Base-by-base conservation (phyloP, 176 grass and related monocot genomes). In the Elymus sibiricus region DNA sequence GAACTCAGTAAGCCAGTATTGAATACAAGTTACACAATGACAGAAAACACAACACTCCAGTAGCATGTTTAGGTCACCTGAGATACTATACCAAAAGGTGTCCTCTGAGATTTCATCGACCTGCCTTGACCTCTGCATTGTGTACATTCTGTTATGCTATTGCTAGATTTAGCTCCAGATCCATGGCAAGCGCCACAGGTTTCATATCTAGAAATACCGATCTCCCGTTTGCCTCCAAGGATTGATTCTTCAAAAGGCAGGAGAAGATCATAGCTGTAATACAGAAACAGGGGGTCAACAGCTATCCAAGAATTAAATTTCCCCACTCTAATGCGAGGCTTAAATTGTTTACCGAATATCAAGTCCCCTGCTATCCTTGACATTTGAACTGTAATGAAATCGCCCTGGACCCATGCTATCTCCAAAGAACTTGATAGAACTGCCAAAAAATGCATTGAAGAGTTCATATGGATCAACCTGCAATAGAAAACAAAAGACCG, bases 231-330 rank as follows among this genome's bases (percentile, higher is more conserved):
- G 58, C 84, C 66, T 79, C 93, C 95, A 78, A 91, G 64, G 47
- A 98, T 87, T 70, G 95, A 90, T 95, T 95, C 95, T 92, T 98
- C 91, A 92, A 98, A 98, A 84, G 91, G 92, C 85, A 98, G 80
- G 83, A 76, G 65, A 42, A 98, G 91, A 83, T 94, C 93, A 84
- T 83, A 83, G 25, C 95, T 98, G 87, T 51, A 80, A 88, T 75
- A 60, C 9, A 72, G 51, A 80, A 83, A 74, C 3, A 56, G 32
- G 68, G 19, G 24, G 80, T 85, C 84, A 89, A 74, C 34, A 83
- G 19, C 11, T 25, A 71, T 46, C 22, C n/a, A 70, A 58, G 26
- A 64, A 58, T 22, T 34, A 73, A 27, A 29, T 68, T 75, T 90
- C 2, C 60, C 46, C 0, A 0, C 15, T 79, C 27, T 60, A 26